phyloP scores from a whole-genome alignment of 139 green algal species.

The Tetraselmis striata region DNA sequence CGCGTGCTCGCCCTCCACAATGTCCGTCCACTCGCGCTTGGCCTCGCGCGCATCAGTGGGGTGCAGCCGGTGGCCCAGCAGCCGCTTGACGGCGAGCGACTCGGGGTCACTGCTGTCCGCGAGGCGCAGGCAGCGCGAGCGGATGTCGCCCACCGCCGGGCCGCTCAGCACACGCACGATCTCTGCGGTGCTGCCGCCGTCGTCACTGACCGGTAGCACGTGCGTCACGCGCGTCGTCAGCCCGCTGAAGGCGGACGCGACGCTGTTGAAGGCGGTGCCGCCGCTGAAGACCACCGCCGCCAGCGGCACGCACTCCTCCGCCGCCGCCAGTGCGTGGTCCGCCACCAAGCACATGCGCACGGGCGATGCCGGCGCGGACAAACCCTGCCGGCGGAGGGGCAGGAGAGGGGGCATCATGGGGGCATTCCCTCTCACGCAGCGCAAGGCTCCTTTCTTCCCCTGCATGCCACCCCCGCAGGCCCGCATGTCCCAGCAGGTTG shows the following conservation, averaged over 20 bases:
- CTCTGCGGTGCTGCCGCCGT: conserved; percentile 93
- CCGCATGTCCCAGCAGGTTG: no score
- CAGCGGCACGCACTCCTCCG: no score
- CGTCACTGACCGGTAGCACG: conserved; percentile 94
- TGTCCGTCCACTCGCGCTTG: conserved; percentile 56
- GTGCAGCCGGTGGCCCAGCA: conserved; percentile 84
- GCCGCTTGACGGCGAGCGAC: conserved; percentile 65
- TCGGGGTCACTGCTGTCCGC: conserved; percentile 72
- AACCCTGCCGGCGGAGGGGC: no score
- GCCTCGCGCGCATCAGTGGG: conserved; percentile 38
- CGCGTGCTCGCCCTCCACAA: conserved; percentile 86
- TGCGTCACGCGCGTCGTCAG: conserved; percentile 82
- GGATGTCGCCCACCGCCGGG: conserved; percentile 95
- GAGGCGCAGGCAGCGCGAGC: conserved; percentile 88
- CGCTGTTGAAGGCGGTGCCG: conserved; percentile 96
- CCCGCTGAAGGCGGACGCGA: conserved; percentile 68
- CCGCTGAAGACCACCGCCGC: conserved; percentile 85
- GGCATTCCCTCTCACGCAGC: no score
- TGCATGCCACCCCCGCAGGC: no score
- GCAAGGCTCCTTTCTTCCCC: no score
- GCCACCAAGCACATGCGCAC: no score
- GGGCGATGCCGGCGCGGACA: no score
- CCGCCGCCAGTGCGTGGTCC: no score
- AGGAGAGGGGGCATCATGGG: no score
- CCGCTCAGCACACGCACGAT: conserved; percentile 95